Conservation (phyloP, 345 rosid genomes). For the Turritis glabra region DNA sequence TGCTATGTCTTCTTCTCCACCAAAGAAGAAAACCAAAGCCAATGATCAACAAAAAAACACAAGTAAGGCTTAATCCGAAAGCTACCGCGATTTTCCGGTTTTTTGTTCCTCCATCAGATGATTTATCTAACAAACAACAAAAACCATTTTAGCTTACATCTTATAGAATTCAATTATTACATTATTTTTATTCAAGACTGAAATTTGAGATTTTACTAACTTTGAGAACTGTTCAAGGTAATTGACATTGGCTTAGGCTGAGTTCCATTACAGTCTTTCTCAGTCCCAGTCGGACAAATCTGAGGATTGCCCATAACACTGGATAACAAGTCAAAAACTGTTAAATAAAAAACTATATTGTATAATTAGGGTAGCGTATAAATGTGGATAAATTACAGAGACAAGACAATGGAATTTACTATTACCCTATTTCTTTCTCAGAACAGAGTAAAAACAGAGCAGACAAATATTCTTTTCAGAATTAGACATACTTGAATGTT, state of each 20-base stretch:
- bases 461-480: constrained; percentile 13
- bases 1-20: constrained; percentile 78
- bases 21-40: constrained; percentile 71
- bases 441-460: constrained; percentile 16
- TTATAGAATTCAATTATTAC: background rate
- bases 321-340: constrained; percentile 10
- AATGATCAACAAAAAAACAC: constrained; percentile 61
- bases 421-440: background rate
- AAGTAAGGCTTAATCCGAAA: constrained; percentile 62
- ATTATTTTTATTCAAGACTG: background rate
- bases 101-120: constrained; percentile 48
- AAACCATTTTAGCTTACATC: constrained; percentile 4
- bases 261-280: constrained; percentile 64
- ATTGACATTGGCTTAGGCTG: constrained; percentile 51
- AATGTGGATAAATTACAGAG: background rate
- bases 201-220: constrained; percentile 42
- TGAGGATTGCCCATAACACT: constrained; percentile 83
- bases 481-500: constrained; percentile 68
- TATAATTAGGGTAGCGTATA: constrained; percentile 5
- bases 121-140: constrained; percentile 43
- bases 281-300: constrained; percentile 66
- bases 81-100: constrained; percentile 70
- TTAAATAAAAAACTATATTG: background rate
- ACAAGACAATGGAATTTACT: background rate
- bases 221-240: constrained; percentile 50